Evolutionary conservation across 1,284 basidiomycete genomes (phyloP).

Genomic region (Ceratobasidium sp.): DNA sequence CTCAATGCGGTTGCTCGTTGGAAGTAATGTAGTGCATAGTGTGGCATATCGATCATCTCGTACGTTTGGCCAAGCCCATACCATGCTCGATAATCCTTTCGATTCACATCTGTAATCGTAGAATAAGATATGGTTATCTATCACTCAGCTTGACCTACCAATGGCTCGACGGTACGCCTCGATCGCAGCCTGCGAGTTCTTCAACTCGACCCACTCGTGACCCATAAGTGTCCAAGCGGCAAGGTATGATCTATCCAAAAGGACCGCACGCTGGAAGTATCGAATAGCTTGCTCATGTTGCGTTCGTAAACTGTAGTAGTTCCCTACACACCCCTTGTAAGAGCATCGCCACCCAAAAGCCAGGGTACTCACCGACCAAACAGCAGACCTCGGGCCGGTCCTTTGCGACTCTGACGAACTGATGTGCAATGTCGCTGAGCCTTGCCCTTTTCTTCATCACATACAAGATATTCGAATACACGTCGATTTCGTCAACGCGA

Average conservation of each 20-base stretch:
- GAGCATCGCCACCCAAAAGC: too few relatives aligned
- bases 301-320: conserved; percentile 91
- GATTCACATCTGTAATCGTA: conserved; percentile 75
- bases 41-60: conserved; percentile 94
- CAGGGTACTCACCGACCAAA: conserved; percentile 79
- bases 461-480: conserved; percentile 97
- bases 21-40: conserved; percentile 96
- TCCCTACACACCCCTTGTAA: conserved; percentile 74
- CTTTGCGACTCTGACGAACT: conserved; percentile 85
- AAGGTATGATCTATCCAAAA: conserved; percentile 92
- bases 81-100: conserved; percentile 98
- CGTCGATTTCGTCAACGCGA: conserved; percentile 93
- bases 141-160: conserved; percentile 58
- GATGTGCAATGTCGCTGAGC: conserved; percentile 90
- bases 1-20: conserved; percentile 92
- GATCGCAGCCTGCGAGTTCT: conserved; percentile 98
- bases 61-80: conserved; percentile 98
- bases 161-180: conserved; percentile 96
- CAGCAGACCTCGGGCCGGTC: conserved; percentile 95
- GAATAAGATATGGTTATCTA: neutral
- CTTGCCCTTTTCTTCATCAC: conserved; percentile 90
- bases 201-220: conserved; percentile 98
- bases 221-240: conserved; percentile 99
- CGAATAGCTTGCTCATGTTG: conserved; percentile 97
- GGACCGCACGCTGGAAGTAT: conserved; percentile 93